Evolutionary conservation across 352 stramenopile species (phyloP).

Genomic region (Phytopythium boreale): DNA sequence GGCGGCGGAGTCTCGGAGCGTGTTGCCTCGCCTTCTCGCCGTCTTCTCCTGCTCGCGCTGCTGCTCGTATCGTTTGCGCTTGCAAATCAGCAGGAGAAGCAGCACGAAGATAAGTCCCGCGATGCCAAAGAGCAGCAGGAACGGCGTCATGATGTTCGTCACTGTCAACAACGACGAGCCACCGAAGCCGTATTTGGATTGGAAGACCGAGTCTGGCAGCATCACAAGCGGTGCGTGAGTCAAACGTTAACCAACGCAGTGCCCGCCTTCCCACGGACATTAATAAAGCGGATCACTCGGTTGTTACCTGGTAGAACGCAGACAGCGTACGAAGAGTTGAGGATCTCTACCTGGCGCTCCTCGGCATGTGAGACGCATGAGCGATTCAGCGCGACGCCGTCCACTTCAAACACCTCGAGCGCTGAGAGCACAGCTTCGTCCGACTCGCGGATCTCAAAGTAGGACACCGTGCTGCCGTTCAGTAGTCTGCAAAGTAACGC

Average conservation of each 20-base stretch:
- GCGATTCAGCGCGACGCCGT: conserved; percentile 10
- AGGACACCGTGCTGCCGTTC: conserved; percentile 23
- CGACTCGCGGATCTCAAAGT: conserved; percentile 29
- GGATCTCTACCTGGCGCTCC: conserved; percentile 12
- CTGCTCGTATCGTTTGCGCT: conserved; percentile 9
- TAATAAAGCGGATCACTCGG: background rate
- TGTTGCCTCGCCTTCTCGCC: background rate
- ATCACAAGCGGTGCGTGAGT: background rate
- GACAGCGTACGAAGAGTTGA: conserved; percentile 18
- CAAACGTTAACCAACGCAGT: background rate
- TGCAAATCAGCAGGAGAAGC: conserved; percentile 5
- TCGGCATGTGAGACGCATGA: background rate
- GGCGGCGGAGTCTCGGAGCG: background rate
- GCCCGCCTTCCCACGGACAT: no score
- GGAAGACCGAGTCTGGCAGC: conserved; percentile 3
- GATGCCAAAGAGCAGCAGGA: conserved; percentile 7
- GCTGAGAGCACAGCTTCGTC: conserved; percentile 23
- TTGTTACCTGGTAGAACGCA: conserved; percentile 24
- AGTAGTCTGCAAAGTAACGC: conserved; percentile 14
- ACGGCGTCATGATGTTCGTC: conserved; percentile 5
- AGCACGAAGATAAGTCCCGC: background rate
- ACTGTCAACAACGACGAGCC: background rate
- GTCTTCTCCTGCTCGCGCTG: conserved; percentile 5
- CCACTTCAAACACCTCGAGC: conserved; percentile 21
- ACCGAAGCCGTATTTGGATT: conserved; percentile 4